Base-by-base conservation (phyloP, 805 yeast species). In the Kuraishia capsulata region DNA sequence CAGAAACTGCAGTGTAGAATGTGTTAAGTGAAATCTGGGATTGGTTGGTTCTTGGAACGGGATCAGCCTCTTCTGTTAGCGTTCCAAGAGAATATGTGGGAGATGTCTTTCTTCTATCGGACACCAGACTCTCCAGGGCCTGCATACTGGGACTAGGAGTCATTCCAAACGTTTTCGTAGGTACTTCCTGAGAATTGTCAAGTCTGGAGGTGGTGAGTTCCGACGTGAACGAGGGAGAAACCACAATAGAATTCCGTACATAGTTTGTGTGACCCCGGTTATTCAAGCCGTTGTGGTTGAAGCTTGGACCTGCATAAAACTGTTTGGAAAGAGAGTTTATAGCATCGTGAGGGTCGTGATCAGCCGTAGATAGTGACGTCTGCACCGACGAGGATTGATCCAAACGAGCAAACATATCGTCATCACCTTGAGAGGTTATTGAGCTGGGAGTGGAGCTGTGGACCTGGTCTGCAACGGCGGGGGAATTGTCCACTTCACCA, bases 371-470 rank as follows among this genome's bases (percentile, higher is more conserved):
- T 2, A 62, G 53, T 39, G 62, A 57, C 3, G 65, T 61, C 43
- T 60, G 64, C 35, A 61, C 55, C 17, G 66, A 61, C 9, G 64
- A 58, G 1, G 64, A 58, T 19, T 58, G 47, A 35, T 57, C 62
- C 30, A 45, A 40, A 36, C 45, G 51, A 43, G 55, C 55, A 39
- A 60, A 65, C 18, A 50, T 57, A 28, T 60, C 65, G 43, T 59
- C 62, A 14, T 56, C 56, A 3, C 50, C 37, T 3, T 14, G 25
- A 10, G 37, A 17, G 13, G 31, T 35, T 19, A 26, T 35, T 20
- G 31, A 28, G 17, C 31, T 28, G 5, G 31, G 31, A 6, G 31
- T 28, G 17, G 14, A 8, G 17, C 48, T 23, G 62, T 54, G 37
- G 52, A 54, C 50, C 54, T 48, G n/a, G n/a, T n/a, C n/a, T n/a